These are phyloP conservation scores for Fusarium sp. DNA, from an alignment of 2,329 filamentous ascomycete genomes.

Conservation along the genomic window DNA sequence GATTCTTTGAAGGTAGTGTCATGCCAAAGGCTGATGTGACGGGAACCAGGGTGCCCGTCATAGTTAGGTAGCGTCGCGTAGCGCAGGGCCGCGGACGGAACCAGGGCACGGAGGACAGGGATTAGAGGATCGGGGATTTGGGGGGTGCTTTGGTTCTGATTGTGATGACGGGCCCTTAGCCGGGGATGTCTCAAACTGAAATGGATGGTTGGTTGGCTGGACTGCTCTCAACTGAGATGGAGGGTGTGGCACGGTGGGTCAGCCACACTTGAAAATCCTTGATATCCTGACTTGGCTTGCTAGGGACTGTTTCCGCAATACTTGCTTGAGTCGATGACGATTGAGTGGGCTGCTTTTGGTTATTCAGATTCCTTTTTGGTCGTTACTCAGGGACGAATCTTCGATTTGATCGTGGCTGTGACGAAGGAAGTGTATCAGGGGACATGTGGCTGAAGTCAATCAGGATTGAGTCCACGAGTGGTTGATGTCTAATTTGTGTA, in stretches of 20 bases:
- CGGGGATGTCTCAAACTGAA: background rate
- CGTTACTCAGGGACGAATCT: constrained; percentile 2
- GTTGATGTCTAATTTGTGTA: background rate
- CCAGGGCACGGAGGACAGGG: background rate
- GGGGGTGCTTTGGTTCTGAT: background rate
- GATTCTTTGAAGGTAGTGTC: constrained; percentile 41
- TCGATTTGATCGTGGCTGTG: constrained; percentile 27
- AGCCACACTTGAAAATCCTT: constrained; percentile 33
- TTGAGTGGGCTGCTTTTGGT: constrained; percentile 32
- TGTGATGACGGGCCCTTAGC: constrained; percentile 3
- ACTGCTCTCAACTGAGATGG: background rate
- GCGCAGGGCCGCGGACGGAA: background rate
- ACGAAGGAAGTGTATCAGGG: background rate
- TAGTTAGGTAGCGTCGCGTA: constrained; percentile 20
- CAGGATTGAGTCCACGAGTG: background rate
- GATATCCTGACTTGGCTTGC: constrained; percentile 17
- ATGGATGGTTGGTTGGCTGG: background rate
- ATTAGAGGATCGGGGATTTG: background rate
- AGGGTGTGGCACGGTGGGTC: constrained; percentile 35
- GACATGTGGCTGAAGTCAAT: background rate
- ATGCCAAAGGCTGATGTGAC: constrained; percentile 49
- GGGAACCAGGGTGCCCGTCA: constrained; percentile 47
- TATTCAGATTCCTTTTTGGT: constrained; percentile 11
- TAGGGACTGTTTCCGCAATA: constrained; percentile 2
- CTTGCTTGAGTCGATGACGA: constrained; percentile 32